Base-by-base conservation (phyloP, 768 basidiomycete species). In the Suillus discolor region DNA sequence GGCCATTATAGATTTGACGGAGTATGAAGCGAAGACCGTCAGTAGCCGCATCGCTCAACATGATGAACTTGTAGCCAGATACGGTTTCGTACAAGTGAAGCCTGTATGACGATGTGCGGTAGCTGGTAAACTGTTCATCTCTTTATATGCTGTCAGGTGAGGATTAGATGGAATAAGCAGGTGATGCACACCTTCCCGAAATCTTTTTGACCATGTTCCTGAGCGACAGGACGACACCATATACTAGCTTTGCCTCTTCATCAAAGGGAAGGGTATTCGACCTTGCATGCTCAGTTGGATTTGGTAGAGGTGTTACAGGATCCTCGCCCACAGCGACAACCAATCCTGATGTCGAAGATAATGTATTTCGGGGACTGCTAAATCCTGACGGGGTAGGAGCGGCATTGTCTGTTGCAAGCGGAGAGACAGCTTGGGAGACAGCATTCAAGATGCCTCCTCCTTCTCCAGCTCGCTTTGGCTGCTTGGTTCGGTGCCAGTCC, bases 221-320 rank as follows among this genome's bases (percentile, higher is more conserved):
- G 70, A 99, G 74, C 8, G 94, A 96, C 51, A 98, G 81, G 16
- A 99, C 83, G 62, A 99, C 93, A 64, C 97, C 97, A 75, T 99
- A 99, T 0, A 99, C 96, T 67, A 99, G 85, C 75, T 99, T 99
- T 1, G 91, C 90, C 77, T 99, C 97, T 76, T 99, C 97, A 73
- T 99, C 97, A 70, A 99, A 99, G 7, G 97, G 83, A 23, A 99
- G 80, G 4, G 87, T 82, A 67, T 80, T 85, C 12, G 83, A 79
- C 36, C 74, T 68, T 42, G 72, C 59, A 28, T 62, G 57, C 31
- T 72, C 67, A 39, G 72, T 44, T n/a, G 80, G 69, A 1, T 57
- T 25, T 2, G 72, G 72, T 0, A 62, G 25, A 11, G 61, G 54
- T 31, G 73, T 5, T 11, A 66, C 70, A 47, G 70, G 76, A 51